Base-by-base conservation (phyloP, 2,329 filamentous ascomycete genomes). In the Aspergillus sojae region DNA sequence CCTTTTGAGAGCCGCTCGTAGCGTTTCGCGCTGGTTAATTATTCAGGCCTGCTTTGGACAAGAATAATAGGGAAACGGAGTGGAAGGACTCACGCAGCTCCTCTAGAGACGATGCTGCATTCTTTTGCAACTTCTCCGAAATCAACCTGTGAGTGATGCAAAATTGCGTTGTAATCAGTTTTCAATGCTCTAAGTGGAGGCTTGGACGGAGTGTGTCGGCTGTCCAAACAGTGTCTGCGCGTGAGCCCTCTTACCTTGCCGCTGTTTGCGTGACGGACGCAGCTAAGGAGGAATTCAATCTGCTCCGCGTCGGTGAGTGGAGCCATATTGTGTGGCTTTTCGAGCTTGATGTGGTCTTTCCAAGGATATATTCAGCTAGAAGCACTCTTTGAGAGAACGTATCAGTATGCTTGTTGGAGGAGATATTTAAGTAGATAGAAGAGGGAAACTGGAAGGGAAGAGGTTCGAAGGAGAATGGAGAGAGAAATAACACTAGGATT, bases 91-190 rank as follows among this genome's bases (percentile, higher is more conserved):
- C 84, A 92, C 90, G 89, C 89, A 26, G 90, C 90, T 16, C 85
- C 88, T 77, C 90, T 90, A 75, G 79, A 82, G 39, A 89, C 82
- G 43, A 92, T 89, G 26, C 75, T 78, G 48, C 88, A 86, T 69
- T 91, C 88, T 19, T 82, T 78, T 12, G 88, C 87, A n/a, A 92
- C 90, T 56, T 83, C 81, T 6, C 76, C 78, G 68, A 91, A 92
- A 71, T 92, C 86, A 6, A 90, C 82, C 89, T 91, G 61, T 59
- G n/a, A 41, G 9, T 16, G 14, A 39, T 14, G 12, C 7, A 14
- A 32, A n/a, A 26, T 50, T 16, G 14, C 19, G 26, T 46, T 55
- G 30, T 54, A 26, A 34, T 52, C 16, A 56, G 26, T 23, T 39
- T n/a, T 14, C 14, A 16, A 14, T 26, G 39, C 19, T 30, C 26